A percentile compares a stretch with the other conserved stretches of the same genome.
phyloP scores from a whole-genome alignment of 1,284 basidiomycete species.

The Apiotrichum brassicae region DNA sequence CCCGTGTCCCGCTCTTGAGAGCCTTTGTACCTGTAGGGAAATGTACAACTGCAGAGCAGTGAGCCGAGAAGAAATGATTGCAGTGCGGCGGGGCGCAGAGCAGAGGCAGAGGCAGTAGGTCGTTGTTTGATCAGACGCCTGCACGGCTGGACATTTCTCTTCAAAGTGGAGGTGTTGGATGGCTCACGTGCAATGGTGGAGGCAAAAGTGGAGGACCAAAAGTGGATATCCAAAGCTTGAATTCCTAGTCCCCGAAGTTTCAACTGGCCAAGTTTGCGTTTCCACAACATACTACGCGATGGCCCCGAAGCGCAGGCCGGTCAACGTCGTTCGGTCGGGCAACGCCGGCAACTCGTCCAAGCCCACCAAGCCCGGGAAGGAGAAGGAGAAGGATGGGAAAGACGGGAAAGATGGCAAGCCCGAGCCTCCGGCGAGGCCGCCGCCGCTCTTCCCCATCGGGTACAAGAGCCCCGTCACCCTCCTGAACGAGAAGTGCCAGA shows the following conservation, averaged over 20 bases:
- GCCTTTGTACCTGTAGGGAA: conserved; percentile 1
- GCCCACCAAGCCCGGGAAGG: conserved; percentile 26
- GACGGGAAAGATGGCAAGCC: conserved; percentile 15
- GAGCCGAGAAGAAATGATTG: background rate
- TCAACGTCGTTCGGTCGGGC: conserved; percentile 68
- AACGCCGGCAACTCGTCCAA: conserved; percentile 79
- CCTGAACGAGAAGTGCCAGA: conserved; percentile 77
- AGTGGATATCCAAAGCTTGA: background rate
- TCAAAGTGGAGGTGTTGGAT: too few species aligned
- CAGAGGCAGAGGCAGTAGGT: too few species aligned
- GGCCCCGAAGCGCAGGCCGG: conserved; percentile 60
- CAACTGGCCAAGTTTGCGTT: too few species aligned
- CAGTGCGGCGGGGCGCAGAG: too few species aligned
- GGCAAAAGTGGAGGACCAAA: background rate
- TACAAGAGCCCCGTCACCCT: conserved; percentile 72
- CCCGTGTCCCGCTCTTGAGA: background rate
- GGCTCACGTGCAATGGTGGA: too few species aligned
- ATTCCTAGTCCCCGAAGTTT: background rate
- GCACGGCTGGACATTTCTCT: too few species aligned
- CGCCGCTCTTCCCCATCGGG: conserved; percentile 66
- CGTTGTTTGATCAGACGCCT: too few species aligned
- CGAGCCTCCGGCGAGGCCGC: conserved; percentile 34
- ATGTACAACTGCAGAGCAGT: conserved; percentile 2
- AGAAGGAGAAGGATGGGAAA: conserved; percentile 14
- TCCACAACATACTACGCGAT: conserved; percentile 44